Percentiles rank a stretch among this genome's conserved stretches.
These are phyloP conservation scores for Pholiota molesta DNA, from an alignment of 768 basidiomycete genomes.

Conservation along the genomic window DNA sequence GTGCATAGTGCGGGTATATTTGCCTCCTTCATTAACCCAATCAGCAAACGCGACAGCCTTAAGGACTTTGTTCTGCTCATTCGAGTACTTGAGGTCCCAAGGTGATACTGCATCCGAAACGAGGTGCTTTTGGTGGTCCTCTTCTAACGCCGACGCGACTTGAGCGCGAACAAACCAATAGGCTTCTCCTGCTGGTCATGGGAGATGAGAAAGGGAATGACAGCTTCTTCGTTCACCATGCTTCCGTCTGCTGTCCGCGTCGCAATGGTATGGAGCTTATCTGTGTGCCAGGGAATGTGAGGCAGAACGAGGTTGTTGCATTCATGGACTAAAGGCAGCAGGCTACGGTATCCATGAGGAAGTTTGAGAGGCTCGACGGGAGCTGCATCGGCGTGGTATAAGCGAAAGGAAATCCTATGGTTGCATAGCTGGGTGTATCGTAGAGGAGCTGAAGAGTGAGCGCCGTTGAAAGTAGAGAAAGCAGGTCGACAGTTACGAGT, in stretches of 20 bases:
- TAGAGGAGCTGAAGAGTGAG: not conserved
- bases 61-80: constrained; percentile 17
- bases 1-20: constrained; percentile 33
- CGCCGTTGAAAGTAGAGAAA: not conserved
- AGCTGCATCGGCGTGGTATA: constrained; percentile 19
- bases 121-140: constrained; percentile 32
- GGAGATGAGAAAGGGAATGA: constrained; percentile 32
- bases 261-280: constrained; percentile 19
- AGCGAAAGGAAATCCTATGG: not conserved
- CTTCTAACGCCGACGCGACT: constrained; percentile 30
- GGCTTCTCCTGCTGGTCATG: constrained; percentile 23
- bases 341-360: constrained; percentile 25
- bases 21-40: constrained; percentile 39
- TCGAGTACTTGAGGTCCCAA: constrained; percentile 31
- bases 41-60: constrained; percentile 32
- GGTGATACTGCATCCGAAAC: constrained; percentile 30
- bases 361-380: constrained; percentile 24
- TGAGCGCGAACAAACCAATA: constrained; percentile 31
- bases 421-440: not conserved
- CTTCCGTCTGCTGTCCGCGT: constrained; percentile 25
- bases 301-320: constrained; percentile 33
- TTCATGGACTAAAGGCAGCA: constrained; percentile 29
- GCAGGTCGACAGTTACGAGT: not conserved
- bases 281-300: constrained; percentile 19
- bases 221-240: constrained; percentile 24